phyloP scores from a whole-genome alignment of 2,329 filamentous ascomycete genomes.

The Phyllosticta citriasiana region DNA sequence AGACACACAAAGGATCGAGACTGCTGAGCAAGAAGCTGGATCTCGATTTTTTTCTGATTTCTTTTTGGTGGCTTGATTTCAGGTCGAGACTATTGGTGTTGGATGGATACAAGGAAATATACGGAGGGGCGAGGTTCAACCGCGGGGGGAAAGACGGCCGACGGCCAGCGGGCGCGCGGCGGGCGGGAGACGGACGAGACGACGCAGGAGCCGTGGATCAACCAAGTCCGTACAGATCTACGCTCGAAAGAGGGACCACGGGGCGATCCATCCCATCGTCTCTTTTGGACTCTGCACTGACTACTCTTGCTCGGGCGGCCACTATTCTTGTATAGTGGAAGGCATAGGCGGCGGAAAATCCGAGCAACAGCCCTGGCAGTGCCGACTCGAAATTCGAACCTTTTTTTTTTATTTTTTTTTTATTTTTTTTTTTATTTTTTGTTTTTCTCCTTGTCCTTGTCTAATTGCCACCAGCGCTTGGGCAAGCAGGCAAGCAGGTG shows the following conservation, averaged over 20 bases:
- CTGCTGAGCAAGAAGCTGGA: too few relatives aligned
- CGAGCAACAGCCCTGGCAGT: neutral
- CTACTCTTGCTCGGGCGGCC: neutral
- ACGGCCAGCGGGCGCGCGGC: neutral
- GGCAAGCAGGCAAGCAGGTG: neutral
- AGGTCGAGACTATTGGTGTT: too few relatives aligned
- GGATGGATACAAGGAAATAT: too few relatives aligned
- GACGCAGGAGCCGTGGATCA: neutral
- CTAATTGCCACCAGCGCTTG: neutral
- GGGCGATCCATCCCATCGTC: neutral
- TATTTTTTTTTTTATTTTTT: too few relatives aligned
- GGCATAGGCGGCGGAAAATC: neutral
- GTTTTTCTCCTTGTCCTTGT: too few relatives aligned
- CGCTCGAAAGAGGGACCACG: neutral
- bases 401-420: neutral
- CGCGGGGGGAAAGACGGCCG: neutral
- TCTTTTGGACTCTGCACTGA: neutral
- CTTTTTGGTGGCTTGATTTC: too few relatives aligned
- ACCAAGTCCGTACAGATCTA: neutral
- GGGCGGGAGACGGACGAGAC: neutral
- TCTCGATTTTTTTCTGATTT: too few relatives aligned
- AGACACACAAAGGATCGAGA: too few relatives aligned
- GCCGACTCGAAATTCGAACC: neutral
- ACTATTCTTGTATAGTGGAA: neutral
- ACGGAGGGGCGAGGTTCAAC: neutral